Percentiles rank a stretch among this genome's conserved stretches.
Conservation (phyloP, 768 basidiomycete species). For the Macrolepiota albuminosa region DNA sequence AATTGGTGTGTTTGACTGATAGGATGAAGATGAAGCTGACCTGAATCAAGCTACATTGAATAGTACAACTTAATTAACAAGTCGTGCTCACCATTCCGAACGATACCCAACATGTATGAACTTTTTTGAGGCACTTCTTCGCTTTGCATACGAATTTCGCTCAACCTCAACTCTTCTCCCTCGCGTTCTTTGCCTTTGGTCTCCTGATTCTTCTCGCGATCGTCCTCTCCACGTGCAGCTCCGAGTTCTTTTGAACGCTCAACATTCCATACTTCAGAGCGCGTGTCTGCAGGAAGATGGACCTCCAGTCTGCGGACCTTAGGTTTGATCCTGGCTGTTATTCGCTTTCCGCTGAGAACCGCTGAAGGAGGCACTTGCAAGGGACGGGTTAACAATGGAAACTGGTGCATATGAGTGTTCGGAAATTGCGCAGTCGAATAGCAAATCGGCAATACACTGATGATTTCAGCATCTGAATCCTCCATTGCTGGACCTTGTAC, state of each 20-base stretch:
- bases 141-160: constrained; percentile 67
- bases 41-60: constrained; percentile 27
- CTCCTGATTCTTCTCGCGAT: constrained; percentile 74
- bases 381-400: constrained; percentile 69
- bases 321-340: constrained; percentile 69
- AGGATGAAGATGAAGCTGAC: constrained; percentile 72
- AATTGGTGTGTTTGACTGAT: constrained; percentile 77
- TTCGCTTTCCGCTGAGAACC: constrained; percentile 64
- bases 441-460: constrained; percentile 68
- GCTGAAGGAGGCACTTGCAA: constrained; percentile 78
- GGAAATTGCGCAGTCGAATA: constrained; percentile 58
- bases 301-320: constrained; percentile 61
- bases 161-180: constrained; percentile 54
- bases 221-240: constrained; percentile 62
- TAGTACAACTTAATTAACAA: constrained; percentile 4
- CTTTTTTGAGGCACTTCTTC: constrained; percentile 66
- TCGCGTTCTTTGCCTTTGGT: constrained; percentile 38
- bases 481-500: constrained; percentile 16
- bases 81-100: constrained; percentile 57
- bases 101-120: constrained; percentile 70
- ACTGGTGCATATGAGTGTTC: constrained; percentile 76
- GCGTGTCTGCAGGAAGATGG: constrained; percentile 77
- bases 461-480: constrained; percentile 51
- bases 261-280: constrained; percentile 77
- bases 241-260: constrained; percentile 67